These are phyloP conservation scores for Dendrobium chrysotoxum DNA, from an alignment of 106 monocot genomes.

Conservation along the genomic window DNA sequence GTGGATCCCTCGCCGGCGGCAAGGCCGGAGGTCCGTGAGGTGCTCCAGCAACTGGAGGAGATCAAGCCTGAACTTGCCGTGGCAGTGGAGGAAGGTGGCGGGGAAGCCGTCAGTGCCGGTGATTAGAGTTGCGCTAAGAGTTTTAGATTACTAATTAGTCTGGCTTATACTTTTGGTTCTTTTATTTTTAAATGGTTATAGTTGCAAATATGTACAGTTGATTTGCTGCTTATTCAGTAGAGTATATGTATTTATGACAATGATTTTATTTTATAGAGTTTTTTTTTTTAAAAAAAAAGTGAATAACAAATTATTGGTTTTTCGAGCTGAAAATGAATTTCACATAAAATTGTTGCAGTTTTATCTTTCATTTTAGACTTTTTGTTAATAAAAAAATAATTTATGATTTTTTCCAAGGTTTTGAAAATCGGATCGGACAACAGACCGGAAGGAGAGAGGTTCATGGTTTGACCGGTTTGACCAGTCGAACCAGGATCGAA, in stretches of 20 bases:
- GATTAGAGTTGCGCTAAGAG: not conserved
- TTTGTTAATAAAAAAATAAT: no score
- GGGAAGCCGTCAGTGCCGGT: not conserved
- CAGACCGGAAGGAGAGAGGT: no score
- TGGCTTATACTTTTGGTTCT: not conserved
- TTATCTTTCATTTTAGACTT: no score
- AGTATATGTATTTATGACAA: not conserved
- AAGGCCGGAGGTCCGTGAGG: constrained; percentile 62
- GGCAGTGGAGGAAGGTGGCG: constrained; percentile 9
- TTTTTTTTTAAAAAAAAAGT: no score
- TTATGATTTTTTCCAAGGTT: no score
- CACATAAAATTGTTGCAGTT: no score
- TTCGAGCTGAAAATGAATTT: no score
- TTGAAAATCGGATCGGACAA: no score
- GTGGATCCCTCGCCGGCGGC: constrained; percentile 61
- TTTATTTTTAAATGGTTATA: not conserved
- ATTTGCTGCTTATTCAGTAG: not conserved
- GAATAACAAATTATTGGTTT: no score
- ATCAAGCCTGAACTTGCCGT: constrained; percentile 52
- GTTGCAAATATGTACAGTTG: not conserved
- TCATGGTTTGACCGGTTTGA: no score
- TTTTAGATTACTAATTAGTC: not conserved
- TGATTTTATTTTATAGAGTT: no score
- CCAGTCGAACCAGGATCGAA: no score
- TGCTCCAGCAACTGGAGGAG: constrained; percentile 68